These are phyloP conservation scores for Claviceps arundinis DNA, from an alignment of 2,329 filamentous ascomycete genomes.

Conservation along the genomic window DNA sequence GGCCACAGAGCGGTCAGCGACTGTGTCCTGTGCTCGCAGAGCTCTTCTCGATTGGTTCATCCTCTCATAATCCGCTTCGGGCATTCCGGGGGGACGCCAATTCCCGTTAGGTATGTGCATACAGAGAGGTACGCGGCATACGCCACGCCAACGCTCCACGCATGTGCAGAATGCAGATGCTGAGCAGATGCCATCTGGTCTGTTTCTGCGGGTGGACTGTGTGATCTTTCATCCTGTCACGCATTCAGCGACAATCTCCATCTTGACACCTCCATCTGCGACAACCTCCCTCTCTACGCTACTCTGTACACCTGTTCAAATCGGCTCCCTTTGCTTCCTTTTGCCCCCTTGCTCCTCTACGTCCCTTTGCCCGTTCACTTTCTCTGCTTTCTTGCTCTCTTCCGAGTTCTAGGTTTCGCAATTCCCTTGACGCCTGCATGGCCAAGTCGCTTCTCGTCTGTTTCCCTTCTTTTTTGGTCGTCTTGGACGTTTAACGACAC, in stretches of 20 bases:
- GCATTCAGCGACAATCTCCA: neutral
- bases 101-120: no score
- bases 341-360: neutral
- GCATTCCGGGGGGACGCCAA: no score
- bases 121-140: no score
- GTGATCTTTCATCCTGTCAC: neutral
- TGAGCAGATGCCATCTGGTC: no score
- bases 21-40: no score
- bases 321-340: neutral
- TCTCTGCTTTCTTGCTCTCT: neutral
- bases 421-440: neutral
- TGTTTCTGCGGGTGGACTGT: no score
- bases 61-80: no score
- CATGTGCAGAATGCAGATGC: neutral
- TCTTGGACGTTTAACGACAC: neutral
- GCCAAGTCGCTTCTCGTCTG: neutral
- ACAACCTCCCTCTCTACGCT: neutral
- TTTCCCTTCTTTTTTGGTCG: neutral
- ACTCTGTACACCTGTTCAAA: no score
- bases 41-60: no score
- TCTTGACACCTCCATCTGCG: neutral
- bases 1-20: no score
- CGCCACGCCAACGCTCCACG: no score
- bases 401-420: neutral
- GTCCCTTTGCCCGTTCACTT: neutral